These are phyloP conservation scores for Coniochaeta pulveracea DNA, from an alignment of 2,329 filamentous ascomycete species.

Conservation along the genomic window DNA sequence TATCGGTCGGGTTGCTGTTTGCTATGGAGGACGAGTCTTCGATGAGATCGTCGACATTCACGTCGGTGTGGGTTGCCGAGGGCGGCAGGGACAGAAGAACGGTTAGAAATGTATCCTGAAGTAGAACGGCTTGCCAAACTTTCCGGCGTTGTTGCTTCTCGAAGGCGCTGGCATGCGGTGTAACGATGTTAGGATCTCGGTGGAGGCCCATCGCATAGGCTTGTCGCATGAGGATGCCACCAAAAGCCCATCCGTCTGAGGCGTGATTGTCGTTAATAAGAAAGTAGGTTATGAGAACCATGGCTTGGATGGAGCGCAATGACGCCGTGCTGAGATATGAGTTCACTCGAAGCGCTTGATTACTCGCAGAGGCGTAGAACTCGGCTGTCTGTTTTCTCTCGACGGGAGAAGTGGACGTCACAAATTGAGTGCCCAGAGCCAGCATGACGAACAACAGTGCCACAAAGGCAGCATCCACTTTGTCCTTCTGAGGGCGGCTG, in stretches of 20 bases:
- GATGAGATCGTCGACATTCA: conserved; percentile 60
- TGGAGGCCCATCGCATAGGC: conserved; percentile 75
- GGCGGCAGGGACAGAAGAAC: conserved; percentile 69
- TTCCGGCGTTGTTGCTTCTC: conserved; percentile 73
- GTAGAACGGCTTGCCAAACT: conserved; percentile 69
- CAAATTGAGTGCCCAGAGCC: conserved; percentile 69
- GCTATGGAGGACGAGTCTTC: conserved; percentile 50
- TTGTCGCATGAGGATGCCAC: conserved; percentile 65
- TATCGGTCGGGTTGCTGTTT: conserved; percentile 51
- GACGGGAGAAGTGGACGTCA: conserved; percentile 42
- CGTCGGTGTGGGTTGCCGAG: conserved; percentile 68
- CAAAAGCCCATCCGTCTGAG: conserved; percentile 74
- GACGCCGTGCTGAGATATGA: conserved; percentile 69
- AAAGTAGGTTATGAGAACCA: conserved; percentile 76
- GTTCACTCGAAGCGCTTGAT: conserved; percentile 64
- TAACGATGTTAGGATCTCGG: conserved; percentile 64
- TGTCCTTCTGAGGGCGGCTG: conserved; percentile 40
- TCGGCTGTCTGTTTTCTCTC: conserved; percentile 67
- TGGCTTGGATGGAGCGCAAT: conserved; percentile 62
- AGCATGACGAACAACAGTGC: conserved; percentile 68
- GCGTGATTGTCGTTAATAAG: conserved; percentile 80
- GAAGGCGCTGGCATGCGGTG: conserved; percentile 52
- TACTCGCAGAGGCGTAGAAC: conserved; percentile 70
- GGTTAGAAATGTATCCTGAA: conserved; percentile 74
- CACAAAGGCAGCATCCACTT: conserved; percentile 56